Base-by-base conservation (phyloP, 768 basidiomycete genomes). In the Dacryopinax primogenitus region DNA sequence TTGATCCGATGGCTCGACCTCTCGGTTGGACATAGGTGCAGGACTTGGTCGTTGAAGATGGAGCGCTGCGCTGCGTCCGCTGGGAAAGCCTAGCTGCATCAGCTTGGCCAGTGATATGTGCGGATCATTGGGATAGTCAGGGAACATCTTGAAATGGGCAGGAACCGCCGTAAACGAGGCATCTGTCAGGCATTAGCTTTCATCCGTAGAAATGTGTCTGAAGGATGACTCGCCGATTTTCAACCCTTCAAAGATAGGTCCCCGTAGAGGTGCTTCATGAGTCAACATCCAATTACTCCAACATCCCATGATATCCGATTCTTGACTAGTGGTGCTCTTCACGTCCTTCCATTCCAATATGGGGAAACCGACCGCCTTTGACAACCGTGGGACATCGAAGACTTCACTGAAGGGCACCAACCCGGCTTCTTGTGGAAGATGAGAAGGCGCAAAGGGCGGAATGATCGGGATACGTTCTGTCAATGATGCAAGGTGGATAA, bases 311-410 rank as follows among this genome's bases (percentile, higher is more conserved):
- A 71, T 75, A 11, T 80, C 79, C 41, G 18, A 9, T 3, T 3
- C 26, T 6, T 6, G 9, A 21, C 30, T 58, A 9, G 68, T 66
- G 15, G 71, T 70, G 65, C 81, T 75, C 71, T 86, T 86, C 45
- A 87, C 79, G 65, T 86, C 79, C 45, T 80, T 77, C 85, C 85
- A 87, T 73, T 87, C 85, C 3, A 86, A 70, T 11, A 87, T 70
- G 0, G 84, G 81, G 37, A 69, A 74, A n/a, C 77, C 74, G 28
- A 85, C 69, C 11, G 72, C 70, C 62, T 76, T 72, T 32, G 79
- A 74, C 4, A 86, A 76, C 9, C 81, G 77, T 0, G 81, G 78
- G 51, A 86, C 73, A 69, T 87, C 84, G 68, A 86, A 86, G 0
- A 86, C 80, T 30, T 83, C 78, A 23, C 83, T 79, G 68, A 86